These are phyloP conservation scores for Castanea sativa DNA, from an alignment of 306 rosid genomes.

Conservation along the genomic window DNA sequence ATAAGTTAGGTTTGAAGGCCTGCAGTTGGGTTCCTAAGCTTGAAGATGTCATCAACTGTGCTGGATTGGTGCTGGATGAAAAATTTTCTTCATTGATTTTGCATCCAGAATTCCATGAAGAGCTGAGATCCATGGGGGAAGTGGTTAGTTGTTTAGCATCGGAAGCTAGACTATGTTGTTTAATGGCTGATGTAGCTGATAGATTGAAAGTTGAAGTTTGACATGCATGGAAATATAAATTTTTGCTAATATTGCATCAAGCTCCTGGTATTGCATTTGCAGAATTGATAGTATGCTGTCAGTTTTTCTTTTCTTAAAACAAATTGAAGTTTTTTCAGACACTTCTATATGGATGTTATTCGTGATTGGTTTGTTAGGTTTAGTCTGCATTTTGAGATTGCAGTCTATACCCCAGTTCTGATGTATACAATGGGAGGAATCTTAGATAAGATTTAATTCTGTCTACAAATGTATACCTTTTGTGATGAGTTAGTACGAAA, in stretches of 20 bases:
- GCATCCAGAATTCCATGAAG: constrained; percentile 70
- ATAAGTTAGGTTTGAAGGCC: constrained; percentile 52
- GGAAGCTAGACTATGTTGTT: constrained; percentile 58
- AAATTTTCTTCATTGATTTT: constrained; percentile 68
- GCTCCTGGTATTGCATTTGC: background rate
- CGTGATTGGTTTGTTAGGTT: too few relatives aligned
- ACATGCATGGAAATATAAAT: constrained; percentile 13
- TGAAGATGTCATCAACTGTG: constrained; percentile 61
- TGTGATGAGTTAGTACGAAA: too few relatives aligned
- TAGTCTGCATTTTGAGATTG: too few relatives aligned
- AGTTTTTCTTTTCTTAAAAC: background rate
- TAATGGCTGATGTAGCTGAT: constrained; percentile 45
- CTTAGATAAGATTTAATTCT: too few relatives aligned
- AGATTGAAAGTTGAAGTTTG: constrained; percentile 42
- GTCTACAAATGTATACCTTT: too few relatives aligned
- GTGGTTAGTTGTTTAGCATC: constrained; percentile 46
- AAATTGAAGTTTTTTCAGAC: background rate
- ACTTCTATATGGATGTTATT: too few relatives aligned
- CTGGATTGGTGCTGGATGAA: constrained; percentile 65
- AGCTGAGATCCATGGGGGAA: constrained; percentile 52
- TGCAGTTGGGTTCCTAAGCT: constrained; percentile 83
- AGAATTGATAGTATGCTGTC: background rate
- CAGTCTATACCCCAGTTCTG: too few relatives aligned
- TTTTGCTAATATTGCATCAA: background rate
- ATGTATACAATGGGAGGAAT: too few relatives aligned